phyloP scores from a whole-genome alignment of 1,284 basidiomycete genomes.

The Apiotrichum sp. region DNA sequence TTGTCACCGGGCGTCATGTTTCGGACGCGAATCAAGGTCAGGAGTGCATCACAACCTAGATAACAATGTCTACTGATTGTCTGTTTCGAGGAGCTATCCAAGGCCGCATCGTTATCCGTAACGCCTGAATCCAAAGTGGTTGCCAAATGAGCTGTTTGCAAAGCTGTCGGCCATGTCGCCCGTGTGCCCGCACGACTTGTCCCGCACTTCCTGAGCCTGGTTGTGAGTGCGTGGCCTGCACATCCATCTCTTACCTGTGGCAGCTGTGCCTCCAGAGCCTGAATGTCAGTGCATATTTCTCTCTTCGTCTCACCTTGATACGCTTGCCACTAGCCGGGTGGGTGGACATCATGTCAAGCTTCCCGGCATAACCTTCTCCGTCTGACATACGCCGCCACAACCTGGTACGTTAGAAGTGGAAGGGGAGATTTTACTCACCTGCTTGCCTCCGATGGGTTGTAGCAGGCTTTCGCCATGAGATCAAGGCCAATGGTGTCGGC shows the following conservation, averaged over 20 bases:
- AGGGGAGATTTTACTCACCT: conserved; percentile 50
- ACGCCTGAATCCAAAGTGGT: too few species aligned
- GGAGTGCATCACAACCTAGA: too few species aligned
- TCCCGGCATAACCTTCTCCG: conserved; percentile 49
- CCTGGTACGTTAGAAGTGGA: conserved; percentile 42
- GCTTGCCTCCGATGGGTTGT: conserved; percentile 54
- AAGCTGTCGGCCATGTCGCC: neutral
- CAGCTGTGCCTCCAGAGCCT: neutral
- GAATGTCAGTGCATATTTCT: neutral
- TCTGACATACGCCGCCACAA: conserved; percentile 62
- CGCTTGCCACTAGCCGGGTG: conserved; percentile 68
- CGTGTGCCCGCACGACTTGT: neutral
- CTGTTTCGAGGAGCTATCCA: too few species aligned
- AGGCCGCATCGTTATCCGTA: too few species aligned
- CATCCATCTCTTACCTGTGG: neutral
- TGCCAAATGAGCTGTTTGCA: neutral
- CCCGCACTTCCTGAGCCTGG: conserved; percentile 3
- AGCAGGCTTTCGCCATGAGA: conserved; percentile 54
- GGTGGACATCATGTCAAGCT: conserved; percentile 52
- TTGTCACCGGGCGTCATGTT: too few species aligned
- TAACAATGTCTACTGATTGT: too few species aligned
- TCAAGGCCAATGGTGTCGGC: conserved; percentile 71
- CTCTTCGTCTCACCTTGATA: conserved; percentile 53
- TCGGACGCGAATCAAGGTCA: too few species aligned
- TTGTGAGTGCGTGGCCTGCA: neutral